These are phyloP conservation scores for Komagataella pseudopastoris DNA, from an alignment of 805 yeast genomes.

Conservation along the genomic window DNA sequence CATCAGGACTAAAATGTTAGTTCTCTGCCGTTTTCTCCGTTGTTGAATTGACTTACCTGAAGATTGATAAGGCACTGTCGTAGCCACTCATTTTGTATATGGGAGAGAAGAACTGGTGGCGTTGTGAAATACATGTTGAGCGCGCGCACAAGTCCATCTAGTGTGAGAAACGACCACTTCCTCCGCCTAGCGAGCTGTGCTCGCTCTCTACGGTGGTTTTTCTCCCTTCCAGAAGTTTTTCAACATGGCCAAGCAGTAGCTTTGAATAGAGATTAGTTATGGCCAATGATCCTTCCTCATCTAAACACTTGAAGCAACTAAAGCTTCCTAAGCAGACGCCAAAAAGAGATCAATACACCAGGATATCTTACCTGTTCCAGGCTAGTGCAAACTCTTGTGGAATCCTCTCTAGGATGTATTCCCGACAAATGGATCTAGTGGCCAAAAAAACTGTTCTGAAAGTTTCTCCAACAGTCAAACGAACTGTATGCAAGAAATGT, in stretches of 20 bases:
- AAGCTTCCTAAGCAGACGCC: constrained; percentile 26
- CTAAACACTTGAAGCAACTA: constrained; percentile 1
- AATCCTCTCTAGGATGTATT: constrained; percentile 40
- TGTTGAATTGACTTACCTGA: constrained; percentile 48
- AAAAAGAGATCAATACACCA: constrained; percentile 38
- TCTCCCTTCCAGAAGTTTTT: background rate
- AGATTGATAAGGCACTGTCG: constrained; percentile 97
- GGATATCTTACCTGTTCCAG: constrained; percentile 49
- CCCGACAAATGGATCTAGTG: constrained; percentile 41
- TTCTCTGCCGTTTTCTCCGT: background rate
- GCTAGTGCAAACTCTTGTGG: constrained; percentile 25
- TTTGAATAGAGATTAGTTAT: background rate
- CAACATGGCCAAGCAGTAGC: background rate
- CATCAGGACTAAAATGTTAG: constrained; percentile 66
- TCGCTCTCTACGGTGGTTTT: background rate
- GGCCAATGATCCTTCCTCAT: background rate
- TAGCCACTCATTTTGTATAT: constrained; percentile 74
- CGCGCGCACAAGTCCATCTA: background rate
- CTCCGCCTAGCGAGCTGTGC: background rate
- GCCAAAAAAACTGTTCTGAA: constrained; percentile 57
- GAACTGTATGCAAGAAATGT: constrained; percentile 61
- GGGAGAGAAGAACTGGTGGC: background rate
- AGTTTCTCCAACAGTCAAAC: constrained; percentile 49
- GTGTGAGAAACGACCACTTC: background rate
- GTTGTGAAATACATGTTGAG: constrained; percentile 1